Percentiles rank a stretch among this genome's conserved stretches.
phyloP scores from a whole-genome alignment of 169 alveolate genomes.

The Hammondia hammondi region DNA sequence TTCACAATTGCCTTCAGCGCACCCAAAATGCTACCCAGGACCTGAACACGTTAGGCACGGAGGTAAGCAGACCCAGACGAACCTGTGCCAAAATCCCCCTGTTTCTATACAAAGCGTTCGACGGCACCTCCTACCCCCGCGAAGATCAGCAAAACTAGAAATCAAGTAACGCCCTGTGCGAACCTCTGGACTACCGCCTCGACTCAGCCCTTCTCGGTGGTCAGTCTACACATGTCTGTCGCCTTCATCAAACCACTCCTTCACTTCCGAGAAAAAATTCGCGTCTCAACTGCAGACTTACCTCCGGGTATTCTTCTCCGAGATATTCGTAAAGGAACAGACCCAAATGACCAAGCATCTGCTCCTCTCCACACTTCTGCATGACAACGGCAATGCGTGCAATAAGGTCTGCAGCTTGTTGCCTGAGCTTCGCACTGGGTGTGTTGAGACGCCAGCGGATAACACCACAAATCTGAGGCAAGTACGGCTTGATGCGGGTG shows the following conservation, averaged over 20 bases:
- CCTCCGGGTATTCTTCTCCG: slow-evolving; percentile 99
- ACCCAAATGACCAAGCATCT: slow-evolving; percentile 96
- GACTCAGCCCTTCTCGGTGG: too few species aligned
- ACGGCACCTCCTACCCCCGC: too few species aligned
- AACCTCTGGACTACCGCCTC: too few species aligned
- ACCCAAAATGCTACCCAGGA: slow-evolving; percentile 95
- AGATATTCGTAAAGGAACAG: slow-evolving; percentile 96
- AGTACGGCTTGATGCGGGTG: slow-evolving; percentile 95
- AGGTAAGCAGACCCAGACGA: background rate
- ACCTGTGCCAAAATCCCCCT: background rate
- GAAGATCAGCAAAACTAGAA: too few species aligned
- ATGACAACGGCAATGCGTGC: slow-evolving; percentile 95
- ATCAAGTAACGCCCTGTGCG: too few species aligned
- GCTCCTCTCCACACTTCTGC: slow-evolving; percentile 97
- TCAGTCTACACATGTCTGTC: too few species aligned
- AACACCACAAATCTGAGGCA: slow-evolving; percentile 98
- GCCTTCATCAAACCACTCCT: too few species aligned
- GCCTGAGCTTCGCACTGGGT: slow-evolving; percentile 96
- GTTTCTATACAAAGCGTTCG: background rate
- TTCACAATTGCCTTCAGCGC: slow-evolving; percentile 98
- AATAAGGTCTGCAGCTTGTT: slow-evolving; percentile 98
- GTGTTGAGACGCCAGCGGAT: slow-evolving; percentile 94
- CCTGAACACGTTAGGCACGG: background rate
- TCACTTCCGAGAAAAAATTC: too few species aligned
- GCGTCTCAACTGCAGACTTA: slow-evolving; percentile 60